A percentile compares a stretch with the other conserved stretches of the same genome.
Conservation (phyloP, 495 filamentous ascomycete genomes). For the Diplogelasinospora grovesii region DNA sequence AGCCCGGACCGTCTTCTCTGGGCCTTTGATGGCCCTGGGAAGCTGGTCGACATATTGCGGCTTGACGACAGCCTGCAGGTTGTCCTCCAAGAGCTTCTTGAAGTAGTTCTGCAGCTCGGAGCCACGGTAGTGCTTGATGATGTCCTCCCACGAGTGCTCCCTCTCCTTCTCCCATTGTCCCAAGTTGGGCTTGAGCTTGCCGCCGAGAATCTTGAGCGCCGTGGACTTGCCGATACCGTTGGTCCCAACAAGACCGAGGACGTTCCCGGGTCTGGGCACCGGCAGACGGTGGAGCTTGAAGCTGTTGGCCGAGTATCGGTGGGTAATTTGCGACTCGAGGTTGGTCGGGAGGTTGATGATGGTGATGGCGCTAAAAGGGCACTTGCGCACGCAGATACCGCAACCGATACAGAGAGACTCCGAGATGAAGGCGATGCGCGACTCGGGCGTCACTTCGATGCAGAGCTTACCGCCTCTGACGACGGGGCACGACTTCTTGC, state of each 20-base stretch:
- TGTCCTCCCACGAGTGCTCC: conserved; percentile 99
- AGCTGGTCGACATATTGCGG: conserved; percentile 99
- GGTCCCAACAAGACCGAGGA: conserved; percentile 94
- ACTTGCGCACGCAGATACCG: conserved; percentile 98
- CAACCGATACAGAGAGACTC: conserved; percentile 74
- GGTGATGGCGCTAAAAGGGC: conserved; percentile 97
- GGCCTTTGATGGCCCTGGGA: conserved; percentile 77
- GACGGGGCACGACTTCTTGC: conserved; percentile 97
- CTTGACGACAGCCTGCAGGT: conserved; percentile 95
- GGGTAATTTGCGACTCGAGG: conserved; percentile 93
- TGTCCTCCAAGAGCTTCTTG: conserved; percentile 93
- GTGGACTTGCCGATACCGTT: conserved; percentile 99
- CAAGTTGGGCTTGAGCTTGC: conserved; percentile 96
- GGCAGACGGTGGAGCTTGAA: conserved; percentile 98
- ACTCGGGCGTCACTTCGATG: conserved; percentile 83
- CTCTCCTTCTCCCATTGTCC: conserved; percentile 93
- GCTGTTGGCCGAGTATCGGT: conserved; percentile 97
- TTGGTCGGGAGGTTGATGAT: conserved; percentile 99
- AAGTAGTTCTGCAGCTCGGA: conserved; percentile 99
- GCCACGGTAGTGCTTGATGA: conserved; percentile 94
- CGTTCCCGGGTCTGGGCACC: conserved; percentile 90
- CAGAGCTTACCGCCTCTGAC: conserved; percentile 96
- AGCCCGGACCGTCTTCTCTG: conserved; percentile 66
- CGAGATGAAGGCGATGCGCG: conserved; percentile 96
- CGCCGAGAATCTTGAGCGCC: conserved; percentile 93